A percentile compares a stretch with the other conserved stretches of the same genome.
These are phyloP conservation scores for Aschersonia sp. DNA, from an alignment of 2,329 filamentous ascomycete species.

Conservation along the genomic window DNA sequence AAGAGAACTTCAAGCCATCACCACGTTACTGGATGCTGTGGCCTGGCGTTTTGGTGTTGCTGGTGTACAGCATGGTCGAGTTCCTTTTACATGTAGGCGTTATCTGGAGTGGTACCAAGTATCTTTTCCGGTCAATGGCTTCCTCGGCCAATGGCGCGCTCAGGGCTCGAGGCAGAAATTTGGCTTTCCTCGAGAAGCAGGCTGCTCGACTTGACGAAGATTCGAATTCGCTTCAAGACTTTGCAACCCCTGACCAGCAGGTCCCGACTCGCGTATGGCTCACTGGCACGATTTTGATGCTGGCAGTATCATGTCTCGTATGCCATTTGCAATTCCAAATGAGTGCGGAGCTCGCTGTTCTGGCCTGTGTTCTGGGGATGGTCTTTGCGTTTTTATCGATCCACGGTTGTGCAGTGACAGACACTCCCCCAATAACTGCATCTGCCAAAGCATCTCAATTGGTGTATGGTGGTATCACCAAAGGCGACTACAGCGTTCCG, in stretches of 20 bases:
- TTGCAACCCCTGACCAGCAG: constrained; percentile 25
- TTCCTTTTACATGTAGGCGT: constrained; percentile 24
- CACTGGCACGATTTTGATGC: constrained; percentile 27
- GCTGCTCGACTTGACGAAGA: constrained; percentile 18
- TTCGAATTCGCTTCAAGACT: constrained; percentile 21
- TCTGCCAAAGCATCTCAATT: constrained; percentile 56
- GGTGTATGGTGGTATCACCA: constrained; percentile 50
- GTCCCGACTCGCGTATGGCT: constrained; percentile 41
- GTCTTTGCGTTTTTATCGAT: constrained; percentile 41
- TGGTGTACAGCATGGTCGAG: constrained; percentile 25
- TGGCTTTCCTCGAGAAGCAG: constrained; percentile 18
- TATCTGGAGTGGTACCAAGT: constrained; percentile 19
- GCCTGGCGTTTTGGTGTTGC: constrained; percentile 28
- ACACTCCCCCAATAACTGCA: constrained; percentile 48
- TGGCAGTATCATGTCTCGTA: constrained; percentile 38
- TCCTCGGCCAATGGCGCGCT: constrained; percentile 15
- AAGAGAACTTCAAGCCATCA: constrained; percentile 16
- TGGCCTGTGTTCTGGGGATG: constrained; percentile 40
- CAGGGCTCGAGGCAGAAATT: constrained; percentile 16
- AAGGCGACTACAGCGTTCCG: constrained; percentile 30
- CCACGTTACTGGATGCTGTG: constrained; percentile 28
- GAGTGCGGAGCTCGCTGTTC: constrained; percentile 39
- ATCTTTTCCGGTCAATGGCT: constrained; percentile 15
- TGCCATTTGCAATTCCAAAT: constrained; percentile 36
- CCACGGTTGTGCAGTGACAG: constrained; percentile 37